Conservation (phyloP, 2,329 filamentous ascomycete species). For the Penicillium freii region DNA sequence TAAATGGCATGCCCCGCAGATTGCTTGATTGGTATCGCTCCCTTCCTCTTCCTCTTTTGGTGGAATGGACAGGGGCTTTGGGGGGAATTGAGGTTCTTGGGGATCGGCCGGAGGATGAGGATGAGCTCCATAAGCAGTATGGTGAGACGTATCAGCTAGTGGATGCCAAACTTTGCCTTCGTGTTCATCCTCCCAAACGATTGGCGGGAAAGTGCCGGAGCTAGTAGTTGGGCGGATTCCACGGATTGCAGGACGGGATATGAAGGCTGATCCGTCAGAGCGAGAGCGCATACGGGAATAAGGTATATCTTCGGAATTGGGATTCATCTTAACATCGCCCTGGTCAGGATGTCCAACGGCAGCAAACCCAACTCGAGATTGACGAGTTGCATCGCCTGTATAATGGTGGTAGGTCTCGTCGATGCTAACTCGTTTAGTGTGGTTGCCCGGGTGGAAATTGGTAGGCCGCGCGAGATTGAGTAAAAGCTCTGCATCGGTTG, state of each 20-base stretch:
- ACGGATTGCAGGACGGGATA: constrained; percentile 38
- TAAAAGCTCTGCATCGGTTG: constrained; percentile 50
- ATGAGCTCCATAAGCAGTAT: constrained; percentile 12
- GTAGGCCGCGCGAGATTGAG: constrained; percentile 45
- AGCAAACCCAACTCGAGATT: constrained; percentile 23
- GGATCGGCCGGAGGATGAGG: constrained; percentile 8
- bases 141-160: constrained; percentile 10
- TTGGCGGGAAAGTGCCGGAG: constrained; percentile 35
- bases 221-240: constrained; percentile 41
- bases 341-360: constrained; percentile 13
- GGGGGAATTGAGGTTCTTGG: constrained; percentile 4
- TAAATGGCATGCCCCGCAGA: constrained; percentile 58
- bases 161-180: constrained; percentile 18
- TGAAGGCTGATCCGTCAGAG: constrained; percentile 43
- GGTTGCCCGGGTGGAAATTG: constrained; percentile 31
- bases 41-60: constrained; percentile 32
- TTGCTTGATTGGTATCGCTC: constrained; percentile 41
- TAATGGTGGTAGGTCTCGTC: constrained; percentile 32
- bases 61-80: constrained; percentile 16
- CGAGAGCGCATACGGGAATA: constrained; percentile 41
- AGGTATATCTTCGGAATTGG: constrained; percentile 24
- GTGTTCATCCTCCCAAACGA: constrained; percentile 35
- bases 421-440: constrained; percentile 32
- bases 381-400: constrained; percentile 23
- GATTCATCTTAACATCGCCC: constrained; percentile 19